These are phyloP conservation scores for Fusarium scirpi DNA, from an alignment of 2,329 filamentous ascomycete genomes.

Conservation along the genomic window DNA sequence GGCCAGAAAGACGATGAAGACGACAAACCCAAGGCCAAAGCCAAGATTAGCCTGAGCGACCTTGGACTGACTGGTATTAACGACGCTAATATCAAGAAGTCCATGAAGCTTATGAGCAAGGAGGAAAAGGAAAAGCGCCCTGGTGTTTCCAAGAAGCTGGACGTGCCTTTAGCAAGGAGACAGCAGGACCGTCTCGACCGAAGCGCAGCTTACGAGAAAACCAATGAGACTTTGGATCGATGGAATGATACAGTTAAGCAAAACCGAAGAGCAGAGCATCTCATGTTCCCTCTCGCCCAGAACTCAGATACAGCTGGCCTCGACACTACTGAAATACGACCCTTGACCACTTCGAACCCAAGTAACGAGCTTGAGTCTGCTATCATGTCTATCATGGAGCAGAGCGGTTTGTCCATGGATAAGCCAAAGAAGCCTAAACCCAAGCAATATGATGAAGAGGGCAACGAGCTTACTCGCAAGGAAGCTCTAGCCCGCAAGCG, in stretches of 20 bases:
- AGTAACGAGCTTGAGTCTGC: slow-evolving; percentile 86
- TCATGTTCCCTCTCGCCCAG: slow-evolving; percentile 86
- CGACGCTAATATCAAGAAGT: slow-evolving; percentile 81
- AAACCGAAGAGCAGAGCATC: slow-evolving; percentile 89
- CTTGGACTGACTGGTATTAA: slow-evolving; percentile 77
- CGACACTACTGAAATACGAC: slow-evolving; percentile 71
- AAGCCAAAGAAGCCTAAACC: slow-evolving; percentile 62
- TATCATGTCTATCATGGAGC: slow-evolving; percentile 88
- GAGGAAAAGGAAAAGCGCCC: slow-evolving; percentile 65
- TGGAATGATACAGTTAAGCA: slow-evolving; percentile 97
- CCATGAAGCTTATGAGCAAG: slow-evolving; percentile 79
- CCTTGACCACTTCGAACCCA: slow-evolving; percentile 72
- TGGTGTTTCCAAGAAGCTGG: slow-evolving; percentile 73
- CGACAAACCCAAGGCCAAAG: slow-evolving; percentile 61
- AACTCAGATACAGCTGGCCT: slow-evolving; percentile 72
- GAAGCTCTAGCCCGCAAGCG: slow-evolving; percentile 80
- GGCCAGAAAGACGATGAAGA: slow-evolving; percentile 70
- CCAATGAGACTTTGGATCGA: slow-evolving; percentile 87
- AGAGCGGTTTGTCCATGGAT: slow-evolving; percentile 78
- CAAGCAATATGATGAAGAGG: slow-evolving; percentile 75
- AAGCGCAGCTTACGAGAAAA: slow-evolving; percentile 85
- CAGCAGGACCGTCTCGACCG: slow-evolving; percentile 90
- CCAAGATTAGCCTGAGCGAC: slow-evolving; percentile 81
- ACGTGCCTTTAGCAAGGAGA: slow-evolving; percentile 84
- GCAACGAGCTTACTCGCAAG: slow-evolving; percentile 77